A percentile compares a stretch with the other conserved stretches of the same genome.
Evolutionary conservation across 805 yeast species (phyloP).

Genomic region (Candida manassasensis): DNA sequence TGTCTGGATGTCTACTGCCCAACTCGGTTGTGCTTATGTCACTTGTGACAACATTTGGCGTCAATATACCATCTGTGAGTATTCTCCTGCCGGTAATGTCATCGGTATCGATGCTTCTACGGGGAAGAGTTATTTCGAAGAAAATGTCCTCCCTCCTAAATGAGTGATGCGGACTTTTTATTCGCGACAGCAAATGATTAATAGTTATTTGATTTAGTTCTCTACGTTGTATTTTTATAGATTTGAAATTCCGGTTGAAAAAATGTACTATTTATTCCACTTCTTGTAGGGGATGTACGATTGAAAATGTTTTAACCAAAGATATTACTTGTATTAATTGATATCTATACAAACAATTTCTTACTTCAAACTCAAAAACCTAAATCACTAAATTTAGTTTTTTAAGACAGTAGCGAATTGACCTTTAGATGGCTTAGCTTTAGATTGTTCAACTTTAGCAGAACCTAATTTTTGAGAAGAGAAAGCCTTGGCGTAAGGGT

Average conservation of each 20-base stretch:
- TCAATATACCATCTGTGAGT: slow-evolving; percentile 69
- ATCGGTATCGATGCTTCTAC: slow-evolving; percentile 28
- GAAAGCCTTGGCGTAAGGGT: slow-evolving; percentile 99
- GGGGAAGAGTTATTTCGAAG: slow-evolving; percentile 33
- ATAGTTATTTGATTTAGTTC: slow-evolving; percentile 1
- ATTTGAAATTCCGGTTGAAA: too few relatives aligned
- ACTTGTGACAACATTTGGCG: slow-evolving; percentile 46
- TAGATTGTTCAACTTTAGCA: slow-evolving; percentile 62
- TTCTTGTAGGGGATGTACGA: too few relatives aligned
- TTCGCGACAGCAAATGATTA: too few relatives aligned
- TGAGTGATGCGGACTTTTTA: too few relatives aligned
- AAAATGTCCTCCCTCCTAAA: slow-evolving; percentile 41
- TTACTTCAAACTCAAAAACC: not conserved
- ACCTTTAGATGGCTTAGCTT: slow-evolving; percentile 67
- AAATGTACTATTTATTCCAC: too few relatives aligned
- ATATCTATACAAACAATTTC: slow-evolving; percentile 3
- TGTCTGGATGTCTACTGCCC: slow-evolving; percentile 59
- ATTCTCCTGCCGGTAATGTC: slow-evolving; percentile 50
- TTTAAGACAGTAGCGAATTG: slow-evolving; percentile 64
- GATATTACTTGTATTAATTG: slow-evolving; percentile 1
- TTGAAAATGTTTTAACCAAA: slow-evolving; percentile 1
- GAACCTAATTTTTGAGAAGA: slow-evolving; percentile 88
- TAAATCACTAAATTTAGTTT: slow-evolving; percentile 25
- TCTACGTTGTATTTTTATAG: not conserved
- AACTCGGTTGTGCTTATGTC: slow-evolving; percentile 64